A percentile compares a stretch with the other conserved stretches of the same genome.
Conservation (phyloP, 176 grass and related monocot species). For the Secale cereale region DNA sequence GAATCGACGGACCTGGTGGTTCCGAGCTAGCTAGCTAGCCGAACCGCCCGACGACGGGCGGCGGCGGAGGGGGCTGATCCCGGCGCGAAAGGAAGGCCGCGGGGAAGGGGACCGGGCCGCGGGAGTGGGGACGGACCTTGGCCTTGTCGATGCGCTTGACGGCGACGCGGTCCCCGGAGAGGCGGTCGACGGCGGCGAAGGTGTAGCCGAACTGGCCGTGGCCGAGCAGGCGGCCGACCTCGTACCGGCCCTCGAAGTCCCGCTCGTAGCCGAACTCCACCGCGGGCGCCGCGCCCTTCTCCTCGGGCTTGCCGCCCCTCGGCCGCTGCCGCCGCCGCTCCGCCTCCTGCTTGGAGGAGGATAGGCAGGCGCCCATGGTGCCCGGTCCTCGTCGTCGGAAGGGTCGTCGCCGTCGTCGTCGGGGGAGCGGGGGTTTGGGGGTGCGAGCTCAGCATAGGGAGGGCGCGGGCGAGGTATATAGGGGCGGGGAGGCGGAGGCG, state of each 20-base stretch:
- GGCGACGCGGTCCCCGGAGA: conserved; percentile 67
- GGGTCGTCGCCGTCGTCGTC: background rate
- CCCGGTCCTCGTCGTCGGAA: background rate
- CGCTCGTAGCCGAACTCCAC: conserved; percentile 79
- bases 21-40: background rate
- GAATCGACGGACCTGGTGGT: background rate
- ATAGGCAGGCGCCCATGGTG: conserved; percentile 56
- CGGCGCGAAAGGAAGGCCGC: too few species aligned
- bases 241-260: conserved; percentile 74
- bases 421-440: background rate
- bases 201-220: conserved; percentile 99
- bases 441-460: conserved; percentile 33
- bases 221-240: conserved; percentile 83
- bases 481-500: background rate
- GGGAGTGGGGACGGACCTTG: conserved; percentile 47
- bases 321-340: background rate
- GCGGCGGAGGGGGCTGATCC: too few species aligned
- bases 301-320: too few species aligned
- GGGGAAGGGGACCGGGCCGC: background rate
- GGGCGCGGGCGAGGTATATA: conserved; percentile 41
- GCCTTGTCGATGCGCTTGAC: conserved; percentile 98
- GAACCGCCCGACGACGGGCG: background rate
- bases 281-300: background rate
- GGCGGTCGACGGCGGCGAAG: conserved; percentile 73
- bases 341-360: conserved; percentile 14